phyloP scores from a whole-genome alignment of 805 yeast species.

The Candida sonorensis region DNA sequence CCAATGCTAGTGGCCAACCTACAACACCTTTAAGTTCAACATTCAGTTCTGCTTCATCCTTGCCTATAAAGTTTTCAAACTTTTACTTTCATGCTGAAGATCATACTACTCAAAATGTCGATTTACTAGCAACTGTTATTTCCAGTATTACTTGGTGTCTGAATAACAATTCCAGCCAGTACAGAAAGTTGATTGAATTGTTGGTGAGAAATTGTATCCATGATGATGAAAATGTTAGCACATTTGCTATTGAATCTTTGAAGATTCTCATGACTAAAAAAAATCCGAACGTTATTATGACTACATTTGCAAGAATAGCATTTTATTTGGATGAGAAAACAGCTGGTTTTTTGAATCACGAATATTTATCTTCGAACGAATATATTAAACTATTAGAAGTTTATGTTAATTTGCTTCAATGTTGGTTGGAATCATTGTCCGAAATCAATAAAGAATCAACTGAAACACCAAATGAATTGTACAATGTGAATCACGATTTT shows the following conservation, averaged over 20 bases:
- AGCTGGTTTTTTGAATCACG: conserved; percentile 43
- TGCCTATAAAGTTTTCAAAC: conserved; percentile 33
- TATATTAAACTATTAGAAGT: conserved; percentile 55
- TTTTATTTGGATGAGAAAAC: conserved; percentile 73
- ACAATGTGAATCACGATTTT: conserved; percentile 28
- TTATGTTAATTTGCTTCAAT: conserved; percentile 70
- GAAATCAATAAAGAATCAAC: conserved; percentile 21
- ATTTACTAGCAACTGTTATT: conserved; percentile 61
- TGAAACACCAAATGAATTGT: conserved; percentile 27
- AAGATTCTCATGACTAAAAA: conserved; percentile 59
- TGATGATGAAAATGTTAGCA: conserved; percentile 51
- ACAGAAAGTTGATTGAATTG: conserved; percentile 64
- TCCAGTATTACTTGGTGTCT: conserved; percentile 71
- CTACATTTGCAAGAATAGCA: conserved; percentile 71
- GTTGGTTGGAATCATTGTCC: conserved; percentile 72
- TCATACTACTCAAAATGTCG: conserved; percentile 33
- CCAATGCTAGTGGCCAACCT: conserved; percentile 5
- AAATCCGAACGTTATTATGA: conserved; percentile 64
- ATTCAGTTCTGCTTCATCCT: conserved; percentile 15
- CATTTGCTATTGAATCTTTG: conserved; percentile 57
- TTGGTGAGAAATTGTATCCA: conserved; percentile 74
- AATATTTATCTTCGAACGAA: conserved; percentile 53
- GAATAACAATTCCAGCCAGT: conserved; percentile 39
- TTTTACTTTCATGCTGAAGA: conserved; percentile 31
- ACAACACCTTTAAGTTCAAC: conserved; percentile 14